Base-by-base conservation (phyloP, 163 green algal genomes). In the Volvox carteri region DNA sequence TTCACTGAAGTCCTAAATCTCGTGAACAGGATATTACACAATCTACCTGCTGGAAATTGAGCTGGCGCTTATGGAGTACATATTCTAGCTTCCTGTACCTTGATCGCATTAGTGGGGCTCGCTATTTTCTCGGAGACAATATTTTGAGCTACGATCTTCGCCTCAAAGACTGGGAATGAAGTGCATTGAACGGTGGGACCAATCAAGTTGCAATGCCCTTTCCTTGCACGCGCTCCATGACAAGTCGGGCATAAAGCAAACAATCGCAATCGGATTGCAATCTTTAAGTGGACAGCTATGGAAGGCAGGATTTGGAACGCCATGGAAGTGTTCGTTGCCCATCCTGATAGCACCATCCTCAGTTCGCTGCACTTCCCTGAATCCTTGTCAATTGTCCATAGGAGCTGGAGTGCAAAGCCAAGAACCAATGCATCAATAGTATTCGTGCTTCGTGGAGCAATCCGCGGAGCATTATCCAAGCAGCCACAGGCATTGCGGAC, bases 151-250 rank as follows among this genome's bases (percentile, higher is more conserved):
- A n/a, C n/a, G n/a, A n/a, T n/a, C n/a, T n/a, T n/a, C n/a, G n/a
- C n/a, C n/a, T n/a, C n/a, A n/a, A n/a, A n/a, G n/a, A n/a, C 50
- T 58, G 28, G 54, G 28, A 39, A 80, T 80, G 73, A 80, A 58
- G 44, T 65, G 44, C 30, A 48, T 75, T 28, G 21, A 35, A 75
- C 65, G 65, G 65, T 75, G 25, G 30, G 65, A n/a, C n/a, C 30
- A 12, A 4, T 39, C 37, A 33, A 39, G 28, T 65, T 65, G 54
- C 28, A 19, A 30, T 65, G 54, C 54, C 54, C 54, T 65, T 65
- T 11, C 54, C 54, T 23, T 30, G 54, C 54, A 65, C 19, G 54
- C 28, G 54, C 8, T 65, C 54, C n/a, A n/a, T n/a, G n/a, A n/a
- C n/a, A n/a, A n/a, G n/a, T n/a, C n/a, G n/a, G n/a, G n/a, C n/a